Evolutionary conservation across 257 asterid genomes (phyloP), one percentile per base, ranked within the genome.

Genomic region (Cinchona pubescens): DNA sequence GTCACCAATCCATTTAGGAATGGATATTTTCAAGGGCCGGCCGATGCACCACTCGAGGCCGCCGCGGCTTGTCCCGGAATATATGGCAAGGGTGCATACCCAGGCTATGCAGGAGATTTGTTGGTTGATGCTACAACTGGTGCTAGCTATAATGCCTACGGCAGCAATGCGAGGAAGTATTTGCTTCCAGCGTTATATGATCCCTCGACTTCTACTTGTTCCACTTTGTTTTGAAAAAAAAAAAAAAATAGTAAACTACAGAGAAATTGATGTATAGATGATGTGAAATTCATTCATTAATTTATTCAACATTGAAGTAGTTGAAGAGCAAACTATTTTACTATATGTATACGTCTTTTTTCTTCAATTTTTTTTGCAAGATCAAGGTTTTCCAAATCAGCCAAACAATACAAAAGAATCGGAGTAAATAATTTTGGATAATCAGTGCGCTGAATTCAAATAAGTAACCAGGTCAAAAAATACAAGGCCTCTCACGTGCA

Each of bases 101-200:
- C 89, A 0, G 87, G 87, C 6, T 85, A 80, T 74, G 74, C 89
- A 2, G 87, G 87, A 11, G 72, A 79, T n/a, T 69, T 85, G 71
- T 34, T 76, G 60, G 78, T 75, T 25, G 87, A 85, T 59, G 46
- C 75, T 32, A 30, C 59, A 18, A 78, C 80, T 34, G 87, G 87
- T 56, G 86, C 87, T 9, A 80, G 85, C 71, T 85, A 79, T 63
- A 85, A 85, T 75, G 85, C 87, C 30, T 67, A 72, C 48, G 89
- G 85, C 19, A 73, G n/a, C 23, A 82, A 78, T 34, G 83, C 83
- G 3, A 76, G 83, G 69, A 85, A 80, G 66, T 82, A 63, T 56
- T 18, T 82, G 64, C 77, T 85, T 48, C 89, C 89, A 7, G 85
- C 86, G 0, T 58, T 85, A 25, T 85, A 81, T 79, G 85, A 85